Conservation (phyloP, 176 grass and related monocot genomes). For the Ensete ventricosum region DNA sequence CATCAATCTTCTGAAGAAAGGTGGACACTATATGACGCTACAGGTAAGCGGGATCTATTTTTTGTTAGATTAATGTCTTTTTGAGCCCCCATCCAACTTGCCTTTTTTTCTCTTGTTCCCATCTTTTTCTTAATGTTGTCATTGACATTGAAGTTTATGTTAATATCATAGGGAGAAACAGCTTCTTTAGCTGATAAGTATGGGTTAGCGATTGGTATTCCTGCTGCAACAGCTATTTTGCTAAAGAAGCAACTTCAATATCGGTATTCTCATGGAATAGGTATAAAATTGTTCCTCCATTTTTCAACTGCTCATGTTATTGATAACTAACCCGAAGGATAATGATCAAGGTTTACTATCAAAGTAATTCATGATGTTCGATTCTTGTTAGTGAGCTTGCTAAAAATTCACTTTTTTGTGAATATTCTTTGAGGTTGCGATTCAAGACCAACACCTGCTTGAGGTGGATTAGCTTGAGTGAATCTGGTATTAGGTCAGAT, state of each 20-base stretch:
- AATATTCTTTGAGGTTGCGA: neutral
- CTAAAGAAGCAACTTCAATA: conserved; percentile 78
- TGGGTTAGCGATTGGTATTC: conserved; percentile 68
- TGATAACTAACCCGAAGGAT: neutral
- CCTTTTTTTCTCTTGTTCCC: conserved; percentile 4
- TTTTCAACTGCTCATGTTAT: neutral
- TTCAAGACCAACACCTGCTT: neutral
- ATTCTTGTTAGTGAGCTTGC: conserved; percentile 2
- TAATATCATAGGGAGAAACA: conserved; percentile 59
- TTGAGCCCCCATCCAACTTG: neutral
- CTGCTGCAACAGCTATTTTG: conserved; percentile 62
- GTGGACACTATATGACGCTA: conserved; percentile 96
- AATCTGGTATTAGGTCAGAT: neutral
- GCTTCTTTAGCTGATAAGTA: conserved; percentile 78
- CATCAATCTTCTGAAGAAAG: conserved; percentile 75
- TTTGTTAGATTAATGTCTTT: neutral
- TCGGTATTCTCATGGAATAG: conserved; percentile 65
- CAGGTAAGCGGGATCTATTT: conserved; percentile 39
- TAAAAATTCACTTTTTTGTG: neutral
- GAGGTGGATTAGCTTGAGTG: neutral
- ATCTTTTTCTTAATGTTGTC: conserved; percentile 7
- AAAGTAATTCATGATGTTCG: neutral
- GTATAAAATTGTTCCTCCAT: conserved; percentile 19
- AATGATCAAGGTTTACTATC: neutral
- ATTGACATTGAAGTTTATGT: neutral